Percentiles rank a stretch among this genome's conserved stretches.
Conservation (phyloP, 805 yeast species). For the Starmerella davenportii region DNA sequence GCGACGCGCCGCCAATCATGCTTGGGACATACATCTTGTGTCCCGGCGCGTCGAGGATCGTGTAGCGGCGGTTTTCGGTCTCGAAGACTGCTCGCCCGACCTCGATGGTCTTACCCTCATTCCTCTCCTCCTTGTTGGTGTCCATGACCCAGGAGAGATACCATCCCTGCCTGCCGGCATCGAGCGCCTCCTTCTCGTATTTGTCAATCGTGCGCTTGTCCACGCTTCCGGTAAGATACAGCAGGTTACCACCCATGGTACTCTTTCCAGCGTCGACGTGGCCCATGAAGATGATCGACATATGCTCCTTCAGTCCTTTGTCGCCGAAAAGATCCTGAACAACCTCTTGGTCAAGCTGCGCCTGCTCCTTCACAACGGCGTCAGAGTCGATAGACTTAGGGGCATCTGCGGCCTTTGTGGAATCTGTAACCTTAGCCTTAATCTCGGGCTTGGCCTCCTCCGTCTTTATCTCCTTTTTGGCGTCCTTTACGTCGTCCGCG, state of each 20-base stretch:
- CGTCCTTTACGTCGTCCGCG: background rate
- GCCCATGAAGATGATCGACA: conserved; percentile 96
- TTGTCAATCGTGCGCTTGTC: conserved; percentile 97
- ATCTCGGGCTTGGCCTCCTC: conserved; percentile 3
- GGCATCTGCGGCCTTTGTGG: conserved; percentile 1
- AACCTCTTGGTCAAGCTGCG: conserved; percentile 43
- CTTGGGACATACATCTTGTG: conserved; percentile 97
- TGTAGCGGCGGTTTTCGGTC: conserved; percentile 94
- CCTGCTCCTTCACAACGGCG: conserved; percentile 18
- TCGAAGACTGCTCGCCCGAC: conserved; percentile 96
- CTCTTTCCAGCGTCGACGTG: conserved; percentile 99
- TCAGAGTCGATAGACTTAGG: conserved; percentile 13
- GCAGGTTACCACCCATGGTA: conserved; percentile 96
- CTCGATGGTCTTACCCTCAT: conserved; percentile 97
- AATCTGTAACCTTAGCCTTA: conserved; percentile 1
- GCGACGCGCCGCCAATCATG: conserved; percentile 99
- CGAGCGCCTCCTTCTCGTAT: conserved; percentile 95
- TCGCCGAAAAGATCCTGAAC: conserved; percentile 79
- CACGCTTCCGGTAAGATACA: conserved; percentile 87
- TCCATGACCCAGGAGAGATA: conserved; percentile 99
- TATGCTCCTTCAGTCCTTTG: conserved; percentile 53
- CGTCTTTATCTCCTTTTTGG: background rate
- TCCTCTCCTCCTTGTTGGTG: conserved; percentile 96
- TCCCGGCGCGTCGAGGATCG: conserved; percentile 97
- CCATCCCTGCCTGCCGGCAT: conserved; percentile 99